Evolutionary conservation across 768 basidiomycete species (phyloP), one percentile per base, ranked within the genome.

Genomic region (Cubamyces lactineus): DNA sequence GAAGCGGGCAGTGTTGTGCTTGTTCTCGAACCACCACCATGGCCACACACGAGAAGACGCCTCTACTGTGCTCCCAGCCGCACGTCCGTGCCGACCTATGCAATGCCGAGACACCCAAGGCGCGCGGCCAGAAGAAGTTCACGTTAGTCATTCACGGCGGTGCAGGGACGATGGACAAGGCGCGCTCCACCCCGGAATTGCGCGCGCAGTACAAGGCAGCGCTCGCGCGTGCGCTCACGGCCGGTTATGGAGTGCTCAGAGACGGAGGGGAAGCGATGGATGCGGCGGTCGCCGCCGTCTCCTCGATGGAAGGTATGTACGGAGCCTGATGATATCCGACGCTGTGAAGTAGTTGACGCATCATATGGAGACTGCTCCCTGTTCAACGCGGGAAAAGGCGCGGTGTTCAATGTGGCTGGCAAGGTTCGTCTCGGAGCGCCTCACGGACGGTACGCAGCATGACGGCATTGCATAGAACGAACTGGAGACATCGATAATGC

Each of bases 191-290:
- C 0, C 86, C 85, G 2, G 83, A 86, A 62, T 79, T 86, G 65
- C 82, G 79, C 42, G 79, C 80, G 15, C 74, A 74, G 53, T 92
- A 91, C 75, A 84, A 82, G 66, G 73, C 77, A 3, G 84, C 77
- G 2, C 75, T 94, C 42, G 70, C 73, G 9, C 72, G 72, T 3
- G 85, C 92, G 0, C 75, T 94, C 43, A 64, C 73, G 52, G 84
- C 84, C 3, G 92, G 92, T 0, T 78, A 92, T 65, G 69, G 81
- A 19, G 78, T 92, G 19, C 82, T 94, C 45, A 76, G 72, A 41
- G 73, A 79, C 3, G 89, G 88, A 16, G 92, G 91, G 0, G 89
- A 91, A 70, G 91, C 92, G 5, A 86, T 94, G 81, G 91, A 94
- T 70, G 91, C 92, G 17, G 85, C 81, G 5, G 86, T 89, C 3